phyloP scores from a whole-genome alignment of 805 yeast genomes.

The Tetrapisispora arboricola region DNA sequence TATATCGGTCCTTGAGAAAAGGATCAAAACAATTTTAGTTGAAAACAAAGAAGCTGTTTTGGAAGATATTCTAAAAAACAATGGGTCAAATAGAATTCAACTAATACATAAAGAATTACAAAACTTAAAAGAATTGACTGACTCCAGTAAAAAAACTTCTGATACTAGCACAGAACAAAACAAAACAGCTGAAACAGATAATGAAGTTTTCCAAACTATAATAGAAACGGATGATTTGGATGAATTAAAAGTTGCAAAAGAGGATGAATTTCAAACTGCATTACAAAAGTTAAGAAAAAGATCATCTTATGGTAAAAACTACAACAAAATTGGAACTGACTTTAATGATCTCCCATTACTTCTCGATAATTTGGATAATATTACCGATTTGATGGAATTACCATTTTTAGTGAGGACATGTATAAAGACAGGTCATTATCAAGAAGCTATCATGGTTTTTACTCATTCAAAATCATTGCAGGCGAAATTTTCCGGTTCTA shows the following conservation, averaged over 20 bases:
- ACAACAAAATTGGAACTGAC: slow-evolving; percentile 8
- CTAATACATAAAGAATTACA: slow-evolving; percentile 16
- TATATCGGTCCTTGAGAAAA: slow-evolving; percentile 38
- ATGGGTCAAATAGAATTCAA: slow-evolving; percentile 8
- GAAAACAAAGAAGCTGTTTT: slow-evolving; percentile 31
- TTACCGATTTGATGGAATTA: slow-evolving; percentile 70
- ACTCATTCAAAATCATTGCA: slow-evolving; percentile 59
- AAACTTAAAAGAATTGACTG: slow-evolving; percentile 25
- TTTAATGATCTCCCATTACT: slow-evolving; percentile 30
- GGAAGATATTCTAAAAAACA: slow-evolving; percentile 33
- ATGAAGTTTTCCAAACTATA: slow-evolving; percentile 9
- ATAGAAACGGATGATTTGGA: slow-evolving; percentile 16
- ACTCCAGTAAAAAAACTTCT: slow-evolving; percentile 9
- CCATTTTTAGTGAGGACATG: slow-evolving; percentile 81
- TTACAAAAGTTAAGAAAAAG: slow-evolving; percentile 15
- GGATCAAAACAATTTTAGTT: slow-evolving; percentile 33
- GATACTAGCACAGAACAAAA: neutral
- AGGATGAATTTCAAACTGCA: slow-evolving; percentile 27
- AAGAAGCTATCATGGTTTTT: slow-evolving; percentile 80
- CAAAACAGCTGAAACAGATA: neutral
- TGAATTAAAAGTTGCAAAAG: slow-evolving; percentile 11
- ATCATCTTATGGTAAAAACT: slow-evolving; percentile 5
- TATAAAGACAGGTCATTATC: slow-evolving; percentile 75
- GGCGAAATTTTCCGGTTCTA: slow-evolving; percentile 49
- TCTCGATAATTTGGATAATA: slow-evolving; percentile 53